Evolutionary conservation across 768 basidiomycete genomes (phyloP), one percentile per base, ranked within the genome.

Genomic region (Lactifluus echinatus): DNA sequence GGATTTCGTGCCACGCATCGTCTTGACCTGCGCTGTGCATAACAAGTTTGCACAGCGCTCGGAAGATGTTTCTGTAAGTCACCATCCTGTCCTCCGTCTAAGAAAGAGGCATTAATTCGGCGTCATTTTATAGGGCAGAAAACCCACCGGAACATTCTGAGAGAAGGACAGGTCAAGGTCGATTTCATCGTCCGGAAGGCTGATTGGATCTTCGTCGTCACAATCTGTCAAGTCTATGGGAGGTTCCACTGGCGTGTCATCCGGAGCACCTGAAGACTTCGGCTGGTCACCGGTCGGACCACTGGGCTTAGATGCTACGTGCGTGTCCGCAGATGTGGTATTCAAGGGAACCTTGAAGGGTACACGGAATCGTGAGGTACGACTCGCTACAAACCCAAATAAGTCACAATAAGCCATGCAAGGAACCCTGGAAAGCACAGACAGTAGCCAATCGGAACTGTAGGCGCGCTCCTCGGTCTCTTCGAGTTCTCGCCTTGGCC

Each of bases 151-250:
- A 14, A 79, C 66, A 56, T 79, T 79, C 29, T 63, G 71, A 17
- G 77, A 79, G 58, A 70, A 70, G 28, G 60, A 62, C n/a, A 44
- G 57, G 31, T 80, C 76, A 0, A 78, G 65, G 46, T 75, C 69
- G 12, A 74, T 62, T 23, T 68, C 42, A 3, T 72, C 59, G 8
- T 72, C 69, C 7, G 69, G 66, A 48, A 59, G 31, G 72, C 34
- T 19, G 66, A 61, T 12, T 56, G 45, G 68, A 40, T 33, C 67
- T 65, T n/a, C 57, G 56, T 17, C 59, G 53, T 12, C 48, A 23
- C 26, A 23, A 21, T 60, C 53, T n/a, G 60, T 55, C 14, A 67
- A 29, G 14, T 62, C 53, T 26, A 45, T 50, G 24, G 33, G 8
- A 26, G 28, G 29, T 3, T 42, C 53, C 46, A 28, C 23, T 14